These are phyloP conservation scores for Mayamaea pseudoterrestris DNA, from an alignment of 108 stramenopile species.

Conservation along the genomic window DNA sequence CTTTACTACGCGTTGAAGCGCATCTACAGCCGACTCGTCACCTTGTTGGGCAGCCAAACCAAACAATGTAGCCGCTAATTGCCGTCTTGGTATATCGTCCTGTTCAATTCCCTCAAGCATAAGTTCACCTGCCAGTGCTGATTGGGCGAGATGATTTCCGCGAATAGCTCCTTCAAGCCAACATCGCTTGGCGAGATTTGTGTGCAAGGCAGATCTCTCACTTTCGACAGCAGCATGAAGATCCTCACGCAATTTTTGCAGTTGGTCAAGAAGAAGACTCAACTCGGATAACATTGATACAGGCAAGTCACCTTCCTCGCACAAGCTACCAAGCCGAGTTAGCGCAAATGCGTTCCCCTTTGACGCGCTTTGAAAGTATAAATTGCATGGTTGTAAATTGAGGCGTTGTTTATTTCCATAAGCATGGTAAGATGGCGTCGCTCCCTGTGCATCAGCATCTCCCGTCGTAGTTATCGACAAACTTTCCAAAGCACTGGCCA, in stretches of 20 bases:
- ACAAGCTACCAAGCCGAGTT: conserved; percentile 38
- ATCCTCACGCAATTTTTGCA: neutral
- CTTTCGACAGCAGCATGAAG: neutral
- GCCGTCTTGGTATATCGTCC: conserved; percentile 6
- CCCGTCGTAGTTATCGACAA: neutral
- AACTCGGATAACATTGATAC: conserved; percentile 5
- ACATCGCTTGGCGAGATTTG: conserved; percentile 24
- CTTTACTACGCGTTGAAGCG: conserved; percentile 31
- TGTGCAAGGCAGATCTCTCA: neutral
- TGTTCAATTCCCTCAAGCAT: conserved; percentile 20
- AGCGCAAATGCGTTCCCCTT: conserved; percentile 47
- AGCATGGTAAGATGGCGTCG: no score
- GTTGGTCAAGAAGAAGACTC: conserved; percentile 7
- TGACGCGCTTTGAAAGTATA: conserved; percentile 46
- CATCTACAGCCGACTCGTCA: conserved; percentile 20
- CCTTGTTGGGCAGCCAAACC: conserved; percentile 45
- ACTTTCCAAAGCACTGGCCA: conserved; percentile 38
- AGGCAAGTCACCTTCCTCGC: conserved; percentile 18
- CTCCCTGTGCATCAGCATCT: no score
- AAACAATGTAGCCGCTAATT: conserved; percentile 35
- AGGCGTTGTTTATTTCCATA: no score
- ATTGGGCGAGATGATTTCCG: conserved; percentile 46
- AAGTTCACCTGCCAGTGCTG: conserved; percentile 38
- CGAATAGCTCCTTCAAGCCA: conserved; percentile 40
- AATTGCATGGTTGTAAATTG: no score